phyloP scores from a whole-genome alignment of 2,329 filamentous ascomycete genomes.

The Epichloe sibirici region DNA sequence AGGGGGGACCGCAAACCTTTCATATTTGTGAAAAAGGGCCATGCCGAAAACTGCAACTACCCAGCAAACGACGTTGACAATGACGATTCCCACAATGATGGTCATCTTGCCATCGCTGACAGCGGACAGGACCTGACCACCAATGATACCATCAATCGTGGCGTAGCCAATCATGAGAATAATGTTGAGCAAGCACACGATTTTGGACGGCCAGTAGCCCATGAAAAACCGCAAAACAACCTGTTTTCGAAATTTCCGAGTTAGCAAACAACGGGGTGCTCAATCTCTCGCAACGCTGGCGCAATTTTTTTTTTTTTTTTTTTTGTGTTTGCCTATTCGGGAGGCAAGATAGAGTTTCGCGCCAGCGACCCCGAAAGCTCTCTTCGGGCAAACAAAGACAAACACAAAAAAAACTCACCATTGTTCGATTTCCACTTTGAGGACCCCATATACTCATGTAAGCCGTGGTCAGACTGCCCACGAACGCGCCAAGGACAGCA shows the following conservation, averaged over 20 bases:
- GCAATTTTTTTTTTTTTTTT: too few relatives aligned
- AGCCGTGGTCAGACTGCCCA: constrained; percentile 60
- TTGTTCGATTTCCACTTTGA: constrained; percentile 61
- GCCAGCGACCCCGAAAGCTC: neutral
- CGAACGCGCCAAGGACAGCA: constrained; percentile 62
- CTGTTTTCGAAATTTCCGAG: constrained; percentile 7
- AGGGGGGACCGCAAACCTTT: too few relatives aligned
- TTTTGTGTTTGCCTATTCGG: neutral
- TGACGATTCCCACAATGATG: constrained; percentile 61
- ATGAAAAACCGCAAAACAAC: constrained; percentile 67
- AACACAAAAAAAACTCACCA: constrained; percentile 30
- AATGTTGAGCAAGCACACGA: constrained; percentile 21
- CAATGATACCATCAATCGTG: constrained; percentile 67
- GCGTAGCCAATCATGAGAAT: constrained; percentile 67
- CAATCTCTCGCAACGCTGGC: neutral
- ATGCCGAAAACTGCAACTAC: constrained; percentile 53
- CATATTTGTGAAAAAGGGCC: constrained; percentile 55
- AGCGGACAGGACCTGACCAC: constrained; percentile 63
- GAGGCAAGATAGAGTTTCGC: neutral
- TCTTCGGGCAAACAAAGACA: neutral
- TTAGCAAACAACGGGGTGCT: neutral
- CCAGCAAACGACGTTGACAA: constrained; percentile 62
- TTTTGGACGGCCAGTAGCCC: constrained; percentile 42
- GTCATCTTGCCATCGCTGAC: constrained; percentile 54
- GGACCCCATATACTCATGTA: constrained; percentile 72